Base-by-base conservation (phyloP, 176 grass and related monocot genomes). In the Alloteropsis semialata region DNA sequence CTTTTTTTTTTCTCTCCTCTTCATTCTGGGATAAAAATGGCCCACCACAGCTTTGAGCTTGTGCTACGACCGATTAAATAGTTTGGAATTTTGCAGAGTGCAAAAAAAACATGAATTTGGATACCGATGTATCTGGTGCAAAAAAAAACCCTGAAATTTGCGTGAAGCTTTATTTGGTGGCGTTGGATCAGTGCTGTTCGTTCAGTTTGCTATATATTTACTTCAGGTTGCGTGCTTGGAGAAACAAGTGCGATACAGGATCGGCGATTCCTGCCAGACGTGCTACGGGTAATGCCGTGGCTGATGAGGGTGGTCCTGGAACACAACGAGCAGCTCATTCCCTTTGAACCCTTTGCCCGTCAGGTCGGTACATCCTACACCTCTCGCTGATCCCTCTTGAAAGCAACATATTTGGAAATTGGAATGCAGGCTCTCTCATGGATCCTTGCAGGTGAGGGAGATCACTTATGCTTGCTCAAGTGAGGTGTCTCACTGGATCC, bases 381-480 rank as follows among this genome's bases (percentile, higher is more conserved):
- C 49, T 57, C 65, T 83, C 3, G 17, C 37, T 45, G 61, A 41
- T 49, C 50, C 38, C 45, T 48, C 45, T 17, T 46, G n/a, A 21
- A 10, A 67, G 11, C 28, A 29, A 4, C 27, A 60, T 7, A 69
- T 71, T n/a, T n/a, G n/a, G n/a, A n/a, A n/a, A n/a, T 65, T 42
- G 3, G 44, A 33, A n/a, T 83, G 39, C 41, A 10, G 8, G 17
- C 21, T 57, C 4, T 69, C 5, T 73, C 34, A 72, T 53, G 43
- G 17, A n/a, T n/a, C 41, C 76, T 62, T 62, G 30, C 65, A 97
- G 89, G 85, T 89, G 30, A 91, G 51, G 87, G 91, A 94, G 87
- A 14, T 92, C 24, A 90, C 78, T 58, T 17, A 28, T 75, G 64
- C 46, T 30, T 3, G 61, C 22, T 63, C 83, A 0, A 89, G 28